Percentiles rank a stretch among this genome's conserved stretches.
These are phyloP conservation scores for Leishmania tropica DNA, from an alignment of 208 protist species.

Conservation along the genomic window DNA sequence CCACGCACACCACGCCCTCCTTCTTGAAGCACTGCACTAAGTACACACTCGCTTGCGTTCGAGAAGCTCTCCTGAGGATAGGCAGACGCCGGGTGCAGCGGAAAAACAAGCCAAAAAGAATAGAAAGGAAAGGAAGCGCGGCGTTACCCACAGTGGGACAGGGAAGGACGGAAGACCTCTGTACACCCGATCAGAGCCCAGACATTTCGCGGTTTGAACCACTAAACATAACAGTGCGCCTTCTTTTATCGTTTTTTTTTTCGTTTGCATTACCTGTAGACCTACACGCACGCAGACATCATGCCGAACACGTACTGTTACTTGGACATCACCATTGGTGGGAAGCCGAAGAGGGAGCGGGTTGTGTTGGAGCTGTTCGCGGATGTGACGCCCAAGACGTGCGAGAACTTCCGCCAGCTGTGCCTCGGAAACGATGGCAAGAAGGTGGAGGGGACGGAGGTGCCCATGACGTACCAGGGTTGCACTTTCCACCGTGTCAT, in stretches of 20 bases:
- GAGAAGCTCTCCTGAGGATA: neutral
- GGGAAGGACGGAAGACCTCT: neutral
- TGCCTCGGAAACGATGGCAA: constrained; percentile 91
- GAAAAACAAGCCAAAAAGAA: neutral
- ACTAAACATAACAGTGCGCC: neutral
- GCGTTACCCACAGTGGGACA: neutral
- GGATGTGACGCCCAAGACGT: constrained; percentile 93
- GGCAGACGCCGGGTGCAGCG: neutral
- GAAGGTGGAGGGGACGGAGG: constrained; percentile 57
- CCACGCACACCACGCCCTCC: neutral
- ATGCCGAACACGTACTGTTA: constrained; percentile 72
- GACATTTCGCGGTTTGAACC: neutral
- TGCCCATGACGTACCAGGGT: constrained; percentile 92
- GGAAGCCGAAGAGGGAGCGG: constrained; percentile 64
- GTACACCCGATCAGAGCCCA: neutral
- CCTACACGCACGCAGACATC: neutral
- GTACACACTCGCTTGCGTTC: neutral
- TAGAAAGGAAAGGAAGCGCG: neutral
- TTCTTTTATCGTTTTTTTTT: neutral
- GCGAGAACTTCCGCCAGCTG: constrained; percentile 94
- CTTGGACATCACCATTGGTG: constrained; percentile 88
- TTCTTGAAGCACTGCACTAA: neutral
- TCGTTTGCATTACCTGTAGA: neutral
- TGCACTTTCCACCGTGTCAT: constrained; percentile 96
- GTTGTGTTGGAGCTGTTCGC: constrained; percentile 94